phyloP scores from a whole-genome alignment of 257 asterid genomes.

The Misopates orontium region DNA sequence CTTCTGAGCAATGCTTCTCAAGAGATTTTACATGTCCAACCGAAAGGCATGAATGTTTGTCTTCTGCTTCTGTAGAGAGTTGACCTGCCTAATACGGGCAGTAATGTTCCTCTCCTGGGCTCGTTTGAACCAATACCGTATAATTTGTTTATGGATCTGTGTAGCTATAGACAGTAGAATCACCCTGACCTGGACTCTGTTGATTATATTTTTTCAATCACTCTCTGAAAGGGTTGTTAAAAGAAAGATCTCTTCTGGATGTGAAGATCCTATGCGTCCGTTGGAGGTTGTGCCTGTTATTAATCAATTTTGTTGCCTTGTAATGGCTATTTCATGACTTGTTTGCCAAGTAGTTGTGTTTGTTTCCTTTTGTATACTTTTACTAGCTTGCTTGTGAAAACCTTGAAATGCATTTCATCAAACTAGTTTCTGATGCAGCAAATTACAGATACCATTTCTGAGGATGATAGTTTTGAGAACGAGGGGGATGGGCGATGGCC shows the following conservation, averaged over 20 bases:
- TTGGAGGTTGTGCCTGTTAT: neutral
- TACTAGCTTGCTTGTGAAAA: conserved; percentile 8
- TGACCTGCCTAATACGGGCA: too few relatives aligned
- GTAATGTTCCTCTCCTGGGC: too few relatives aligned
- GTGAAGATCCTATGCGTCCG: neutral
- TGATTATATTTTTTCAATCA: neutral
- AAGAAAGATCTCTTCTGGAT: too few relatives aligned
- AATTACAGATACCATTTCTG: conserved; percentile 63
- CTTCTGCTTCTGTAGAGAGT: too few relatives aligned
- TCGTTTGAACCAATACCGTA: too few relatives aligned
- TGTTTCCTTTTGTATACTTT: neutral
- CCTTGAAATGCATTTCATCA: conserved; percentile 32
- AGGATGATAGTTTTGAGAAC: conserved; percentile 75
- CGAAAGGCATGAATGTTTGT: conserved; percentile 8
- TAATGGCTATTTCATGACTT: conserved; percentile 11
- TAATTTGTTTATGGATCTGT: too few relatives aligned
- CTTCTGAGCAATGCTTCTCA: neutral
- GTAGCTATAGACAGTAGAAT: neutral
- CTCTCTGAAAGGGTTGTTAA: neutral
- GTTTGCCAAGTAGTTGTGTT: conserved; percentile 17
- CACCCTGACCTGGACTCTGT: conserved; percentile 2
- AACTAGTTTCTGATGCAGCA: conserved; percentile 62
- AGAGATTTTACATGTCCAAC: conserved; percentile 17
- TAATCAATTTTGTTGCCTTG: conserved; percentile 8
- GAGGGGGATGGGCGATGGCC: conserved; percentile 94